Evolutionary conservation across 192 early-diverging fungal species (phyloP).

Genomic region (Coemansia aciculifera): DNA sequence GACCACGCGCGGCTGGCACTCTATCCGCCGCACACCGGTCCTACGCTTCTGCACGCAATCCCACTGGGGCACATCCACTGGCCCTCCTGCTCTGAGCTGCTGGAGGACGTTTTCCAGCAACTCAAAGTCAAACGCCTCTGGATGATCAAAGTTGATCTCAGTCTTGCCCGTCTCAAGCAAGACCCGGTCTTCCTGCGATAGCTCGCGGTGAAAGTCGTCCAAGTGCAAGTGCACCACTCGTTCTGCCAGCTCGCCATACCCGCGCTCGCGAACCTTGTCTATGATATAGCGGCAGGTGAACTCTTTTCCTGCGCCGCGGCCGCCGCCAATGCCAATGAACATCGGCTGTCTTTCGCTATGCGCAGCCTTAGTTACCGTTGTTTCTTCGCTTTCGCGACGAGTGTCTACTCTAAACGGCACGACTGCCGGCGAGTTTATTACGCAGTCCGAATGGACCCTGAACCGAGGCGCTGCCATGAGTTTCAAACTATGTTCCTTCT

Average conservation of each 20-base stretch:
- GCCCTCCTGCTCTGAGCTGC: constrained; percentile 52
- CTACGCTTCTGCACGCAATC: constrained; percentile 54
- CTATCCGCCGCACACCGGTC: constrained; percentile 16
- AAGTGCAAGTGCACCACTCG: constrained; percentile 61
- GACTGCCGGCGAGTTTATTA: constrained; percentile 35
- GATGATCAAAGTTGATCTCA: constrained; percentile 69
- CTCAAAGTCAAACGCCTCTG: constrained; percentile 78
- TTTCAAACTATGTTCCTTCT: background rate
- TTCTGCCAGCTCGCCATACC: constrained; percentile 50
- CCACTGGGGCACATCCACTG: constrained; percentile 65
- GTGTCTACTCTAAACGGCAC: constrained; percentile 31
- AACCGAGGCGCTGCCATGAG: constrained; percentile 14
- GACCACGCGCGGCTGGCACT: constrained; percentile 62
- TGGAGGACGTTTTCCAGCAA: constrained; percentile 60
- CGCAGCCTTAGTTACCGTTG: background rate
- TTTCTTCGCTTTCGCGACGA: background rate
- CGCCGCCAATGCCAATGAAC: constrained; percentile 57
- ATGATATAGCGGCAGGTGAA: constrained; percentile 46
- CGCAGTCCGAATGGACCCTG: constrained; percentile 43
- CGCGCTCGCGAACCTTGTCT: constrained; percentile 49
- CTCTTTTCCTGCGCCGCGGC: constrained; percentile 55
- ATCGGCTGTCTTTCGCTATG: constrained; percentile 23
- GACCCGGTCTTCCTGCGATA: constrained; percentile 57
- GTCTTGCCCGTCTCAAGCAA: constrained; percentile 49
- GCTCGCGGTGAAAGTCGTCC: constrained; percentile 67